Evolutionary conservation across 2,329 filamentous ascomycete species (phyloP).

Genomic region (Ascochyta fabae): DNA sequence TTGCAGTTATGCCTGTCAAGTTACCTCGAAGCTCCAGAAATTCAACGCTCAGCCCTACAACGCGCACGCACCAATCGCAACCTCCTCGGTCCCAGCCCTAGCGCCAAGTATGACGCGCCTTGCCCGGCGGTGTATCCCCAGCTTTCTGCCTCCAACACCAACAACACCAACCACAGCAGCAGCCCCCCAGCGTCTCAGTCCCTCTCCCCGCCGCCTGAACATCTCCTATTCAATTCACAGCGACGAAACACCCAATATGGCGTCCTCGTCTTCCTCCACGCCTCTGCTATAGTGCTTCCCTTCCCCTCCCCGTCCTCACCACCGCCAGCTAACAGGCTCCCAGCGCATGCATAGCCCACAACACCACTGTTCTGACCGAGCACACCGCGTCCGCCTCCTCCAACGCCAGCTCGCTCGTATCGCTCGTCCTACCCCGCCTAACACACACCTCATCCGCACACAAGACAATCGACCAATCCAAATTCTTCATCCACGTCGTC

Average conservation of each 20-base stretch:
- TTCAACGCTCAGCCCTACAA: conserved; percentile 8
- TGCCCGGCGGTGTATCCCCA: conserved; percentile 31
- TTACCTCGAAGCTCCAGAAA: conserved; percentile 5
- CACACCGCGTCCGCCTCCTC: conserved; percentile 86
- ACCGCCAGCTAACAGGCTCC: conserved; percentile 20
- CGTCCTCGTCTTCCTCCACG: conserved; percentile 48
- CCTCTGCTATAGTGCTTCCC: conserved; percentile 49
- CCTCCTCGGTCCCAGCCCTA: conserved; percentile 12
- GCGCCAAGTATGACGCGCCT: conserved; percentile 34
- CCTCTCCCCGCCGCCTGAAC: conserved; percentile 1
- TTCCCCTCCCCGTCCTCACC: background rate
- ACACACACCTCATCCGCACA: conserved; percentile 80
- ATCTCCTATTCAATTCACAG: conserved; percentile 6
- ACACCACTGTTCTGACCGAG: conserved; percentile 90
- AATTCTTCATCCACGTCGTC: conserved; percentile 95
- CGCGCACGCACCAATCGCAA: conserved; percentile 9
- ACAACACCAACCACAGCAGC: conserved; percentile 10
- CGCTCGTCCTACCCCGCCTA: conserved; percentile 95
- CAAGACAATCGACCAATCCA: conserved; percentile 90
- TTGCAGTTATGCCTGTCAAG: background rate
- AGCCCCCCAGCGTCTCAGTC: background rate
- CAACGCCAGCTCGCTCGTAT: conserved; percentile 84
- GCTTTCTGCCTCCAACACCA: conserved; percentile 26
- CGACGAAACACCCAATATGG: conserved; percentile 36
- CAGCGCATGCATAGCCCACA: conserved; percentile 92